Percentiles rank a stretch among this genome's conserved stretches.
Evolutionary conservation across 495 filamentous ascomycete genomes (phyloP).

Genomic region (Trypethelium eluteriae): DNA sequence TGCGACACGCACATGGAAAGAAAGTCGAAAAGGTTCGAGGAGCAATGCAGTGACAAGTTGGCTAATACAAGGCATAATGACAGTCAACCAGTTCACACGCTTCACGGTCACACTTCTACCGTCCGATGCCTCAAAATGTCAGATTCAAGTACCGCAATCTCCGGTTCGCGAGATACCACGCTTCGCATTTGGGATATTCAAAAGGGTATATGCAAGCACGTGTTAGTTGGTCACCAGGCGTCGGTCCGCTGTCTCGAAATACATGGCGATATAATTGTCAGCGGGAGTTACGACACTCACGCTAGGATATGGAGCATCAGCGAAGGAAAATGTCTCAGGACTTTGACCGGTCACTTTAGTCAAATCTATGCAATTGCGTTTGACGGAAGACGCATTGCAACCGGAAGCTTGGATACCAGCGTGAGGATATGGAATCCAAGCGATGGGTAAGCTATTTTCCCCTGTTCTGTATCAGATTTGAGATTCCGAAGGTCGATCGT

Average conservation of each 20-base stretch:
- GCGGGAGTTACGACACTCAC: constrained; percentile 93
- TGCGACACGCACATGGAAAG: too few species aligned
- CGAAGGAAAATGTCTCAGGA: constrained; percentile 81
- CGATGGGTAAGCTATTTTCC: constrained; percentile 57
- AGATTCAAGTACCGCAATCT: constrained; percentile 84
- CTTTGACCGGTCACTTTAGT: constrained; percentile 90
- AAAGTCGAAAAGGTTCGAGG: too few species aligned
- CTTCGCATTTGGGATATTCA: constrained; percentile 90
- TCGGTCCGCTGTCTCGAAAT: constrained; percentile 94
- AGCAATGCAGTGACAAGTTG: neutral
- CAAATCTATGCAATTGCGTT: constrained; percentile 99
- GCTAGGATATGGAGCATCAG: constrained; percentile 96
- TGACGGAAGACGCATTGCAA: constrained; percentile 87
- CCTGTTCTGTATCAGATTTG: too few species aligned
- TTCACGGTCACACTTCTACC: constrained; percentile 92
- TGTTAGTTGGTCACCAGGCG: constrained; percentile 92
- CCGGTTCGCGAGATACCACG: constrained; percentile 90
- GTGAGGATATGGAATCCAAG: constrained; percentile 94
- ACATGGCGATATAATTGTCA: constrained; percentile 89
- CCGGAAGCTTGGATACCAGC: constrained; percentile 91
- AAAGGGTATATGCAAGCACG: constrained; percentile 77
- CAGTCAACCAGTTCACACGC: constrained; percentile 51
- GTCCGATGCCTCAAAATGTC: constrained; percentile 98
- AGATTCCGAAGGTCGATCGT: too few species aligned
- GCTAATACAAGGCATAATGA: constrained; percentile 13